Base-by-base conservation (phyloP, 805 yeast species). In the Zygotorulaspora chibaensis region DNA sequence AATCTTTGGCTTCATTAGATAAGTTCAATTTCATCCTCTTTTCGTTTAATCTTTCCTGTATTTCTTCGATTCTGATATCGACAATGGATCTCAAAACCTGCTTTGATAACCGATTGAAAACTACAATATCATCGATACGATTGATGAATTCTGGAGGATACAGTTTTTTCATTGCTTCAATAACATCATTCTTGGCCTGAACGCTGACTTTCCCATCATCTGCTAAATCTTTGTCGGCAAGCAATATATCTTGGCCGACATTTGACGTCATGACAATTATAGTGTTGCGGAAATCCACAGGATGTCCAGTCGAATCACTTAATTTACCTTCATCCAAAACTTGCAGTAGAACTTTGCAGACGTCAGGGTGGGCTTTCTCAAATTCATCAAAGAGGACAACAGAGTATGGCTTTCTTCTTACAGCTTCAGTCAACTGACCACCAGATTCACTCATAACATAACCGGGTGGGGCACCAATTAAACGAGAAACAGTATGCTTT, bases 381-480 rank as follows among this genome's bases (percentile, higher is more conserved):
- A 91, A 87, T 69, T 91, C 99, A 67, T 91, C 99, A 64, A 91
- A 93, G 47, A 91, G 69, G 1, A 91, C 84, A 23, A 91, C 96
- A 0, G 97, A 77, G 56, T 91, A 91, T 8, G 99, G 99, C 60
- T 89, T 90, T 58, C 98, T 78, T 62, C 96, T 79, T 8, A 93
- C 95, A 5, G 96, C 96, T 66, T 93, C 98, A 1, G 99, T 93
- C 52, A 93, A 73, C 67, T 93, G 98, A 42, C 99, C 99, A 62
- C 89, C 86, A 33, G 79, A 72, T 61, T 91, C 99, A 68, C 89
- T 90, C 43, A 96, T 93, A 17, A 91, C 96, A 64, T 91, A 91
- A 7, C 98, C 97, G 26, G 99, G 99, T 4, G 99, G 99, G 0
- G 98, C 93, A 42, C 99, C 99, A 56, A 91, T 89, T 52, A 91